Conservation (phyloP, 2,329 filamentous ascomycete genomes). For the Colletotrichum cereale region DNA sequence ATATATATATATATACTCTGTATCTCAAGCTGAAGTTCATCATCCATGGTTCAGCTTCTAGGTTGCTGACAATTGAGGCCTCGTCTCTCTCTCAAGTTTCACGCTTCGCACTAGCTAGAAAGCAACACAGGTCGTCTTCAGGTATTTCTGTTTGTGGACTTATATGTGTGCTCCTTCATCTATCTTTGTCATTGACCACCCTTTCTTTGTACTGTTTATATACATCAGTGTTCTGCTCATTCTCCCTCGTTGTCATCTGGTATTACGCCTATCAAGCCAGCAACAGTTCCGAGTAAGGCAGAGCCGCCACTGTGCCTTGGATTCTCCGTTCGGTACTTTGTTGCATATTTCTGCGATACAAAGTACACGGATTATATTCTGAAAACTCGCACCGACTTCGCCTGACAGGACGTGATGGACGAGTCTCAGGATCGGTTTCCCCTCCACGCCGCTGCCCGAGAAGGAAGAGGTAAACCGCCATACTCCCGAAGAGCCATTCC, state of each 20-base stretch:
- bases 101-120: not conserved
- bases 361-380: not conserved
- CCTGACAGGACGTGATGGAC: slow-evolving; percentile 33
- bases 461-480: slow-evolving; percentile 79
- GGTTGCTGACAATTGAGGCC: not conserved
- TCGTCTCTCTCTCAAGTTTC: not conserved
- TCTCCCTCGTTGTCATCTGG: not conserved
- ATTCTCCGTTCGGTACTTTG: not conserved
- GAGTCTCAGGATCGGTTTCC: slow-evolving; percentile 74
- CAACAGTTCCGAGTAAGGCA: not conserved
- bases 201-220: too few species aligned
- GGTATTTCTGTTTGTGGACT: not conserved
- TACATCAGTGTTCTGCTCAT: too few species aligned
- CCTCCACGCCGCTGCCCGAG: slow-evolving; percentile 87
- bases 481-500: not conserved
- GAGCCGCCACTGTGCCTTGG: too few species aligned
- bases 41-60: not conserved
- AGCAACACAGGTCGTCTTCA: not conserved
- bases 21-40: not conserved
- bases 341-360: not conserved
- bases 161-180: not conserved
- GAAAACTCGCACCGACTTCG: too few species aligned
- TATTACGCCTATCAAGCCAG: not conserved
- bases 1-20: not conserved
- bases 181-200: not conserved